Base-by-base conservation (phyloP, 192 early-diverging fungal genomes). In the Coemansia pectinata region DNA sequence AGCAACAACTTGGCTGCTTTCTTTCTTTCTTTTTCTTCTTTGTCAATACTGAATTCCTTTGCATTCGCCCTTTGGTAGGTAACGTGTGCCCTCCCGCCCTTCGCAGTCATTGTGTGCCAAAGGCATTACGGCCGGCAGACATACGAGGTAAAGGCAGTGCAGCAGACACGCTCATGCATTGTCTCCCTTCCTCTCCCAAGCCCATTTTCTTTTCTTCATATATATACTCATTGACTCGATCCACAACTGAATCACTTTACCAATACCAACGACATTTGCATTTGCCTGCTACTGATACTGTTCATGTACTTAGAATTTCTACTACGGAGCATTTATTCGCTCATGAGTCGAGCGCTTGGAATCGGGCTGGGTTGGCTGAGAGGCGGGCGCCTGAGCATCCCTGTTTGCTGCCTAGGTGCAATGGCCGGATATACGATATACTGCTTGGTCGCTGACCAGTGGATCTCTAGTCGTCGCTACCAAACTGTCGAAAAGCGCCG, bases 321-420 rank as follows among this genome's bases (percentile, higher is more conserved):
- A 40, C 19, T 36, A 36, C 59, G 36, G 59, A 40, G 59, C 59
- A 36, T 21, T 39, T 40, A 40, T 38, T 39, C 36, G 34, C 59
- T 61, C 36, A 81, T 76, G 73, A 72, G 67, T 70, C 59, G 67
- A 27, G 70, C 70, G 42, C 67, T 81, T 45, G 72, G 79, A 52
- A 42, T 81, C 6, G 74, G 79, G 38, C 65, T 73, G 19, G 52
- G 71, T 11, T 81, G 79, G 79, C 68, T 81, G 31, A 67, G 47
- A 44, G 62, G 55, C 9, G 62, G 60, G 39, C 74, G 79, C 45
- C 47, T 44, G 27, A 73, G 71, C 44, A 59, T 69, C 34, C 67
- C 71, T 14, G 41, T 76, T 21, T 81, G 65, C 65, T 73, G 74
- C 40, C 53, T 76, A 8, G 79, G 79, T 5, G 79, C 79, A 11